Base-by-base conservation (phyloP, 208 protist genomes). In the Spongospora subterranea region DNA sequence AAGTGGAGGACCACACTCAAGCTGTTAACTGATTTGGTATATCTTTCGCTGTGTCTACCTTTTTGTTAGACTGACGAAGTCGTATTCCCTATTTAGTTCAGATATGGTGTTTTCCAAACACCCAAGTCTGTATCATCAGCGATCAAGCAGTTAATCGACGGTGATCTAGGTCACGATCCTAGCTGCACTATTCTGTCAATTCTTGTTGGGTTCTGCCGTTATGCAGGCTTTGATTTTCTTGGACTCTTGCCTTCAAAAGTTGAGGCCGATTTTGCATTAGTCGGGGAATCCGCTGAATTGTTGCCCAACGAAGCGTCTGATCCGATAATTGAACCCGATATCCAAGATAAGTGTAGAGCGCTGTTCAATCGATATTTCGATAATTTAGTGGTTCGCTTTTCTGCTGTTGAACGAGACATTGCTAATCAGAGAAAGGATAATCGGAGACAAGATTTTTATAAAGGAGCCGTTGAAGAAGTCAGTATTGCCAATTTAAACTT, bases 111-210 rank as follows among this genome's bases (percentile, higher is more conserved):
- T 6, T 82, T 82, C 71, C 6, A 82, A 35, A 82, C 71, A 6
- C 71, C 71, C 17, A 82, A 43, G n/a, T 35, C n/a, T 20, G 71
- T 35, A 35, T 6, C 71, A 43, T 20, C 71, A 20, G 71, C 71
- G 13, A 82, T 82, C n/a, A 82, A 82, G n/a, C 71, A 82, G 71
- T 43, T 82, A 35, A 82, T 82, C 13, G 71, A 82, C 6, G 6
- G 35, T 43, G 71, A 82, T 35, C 40, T 39, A n/a, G 71, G 71
- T 35, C 35, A 35, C n/a, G 71, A 82, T 43, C 71, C 71, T 45
- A 6, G n/a, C n/a, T 82, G 71, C n/a, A 82, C 71, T 20, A 82
- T 82, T 82, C n/a, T 82, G n/a, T 82, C 71, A n/a, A 82, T 82
- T 43, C n/a, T 82, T 6, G 40, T 82, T n/a, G 71, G 71, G 71